Evolutionary conservation across 2,329 filamentous ascomycete genomes (phyloP), one percentile per base, ranked within the genome.

Genomic region (Hyphodiscus sp.): DNA sequence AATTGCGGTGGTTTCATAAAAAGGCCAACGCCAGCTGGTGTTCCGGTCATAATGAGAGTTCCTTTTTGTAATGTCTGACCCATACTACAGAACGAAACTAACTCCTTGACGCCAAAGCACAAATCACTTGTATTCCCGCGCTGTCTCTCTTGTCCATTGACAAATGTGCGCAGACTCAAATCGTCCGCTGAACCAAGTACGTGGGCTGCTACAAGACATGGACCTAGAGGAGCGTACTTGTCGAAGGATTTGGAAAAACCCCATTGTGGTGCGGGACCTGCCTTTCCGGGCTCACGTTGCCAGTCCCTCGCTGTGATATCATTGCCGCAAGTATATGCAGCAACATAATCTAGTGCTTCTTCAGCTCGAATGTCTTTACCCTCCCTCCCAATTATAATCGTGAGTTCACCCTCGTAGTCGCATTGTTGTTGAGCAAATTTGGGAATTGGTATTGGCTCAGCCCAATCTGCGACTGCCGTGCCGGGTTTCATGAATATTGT

Each of bases 351-450:
- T 41, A 66, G 64, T 1, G 73, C 73, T 5, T 72, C 64, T 1
- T 63, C 54, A 54, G 71, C 66, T 2, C 68, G 60, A 2, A 75
- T 66, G 57, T 76, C 65, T 49, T 73, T 72, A 19, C 66, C 69
- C 49, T 71, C 68, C 19, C 62, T 63, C 10, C 67, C 69, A 58
- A 90, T 87, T 54, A 76, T 71, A 30, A 76, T 67, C 51, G 73
- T 67, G 6, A 91, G 75, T 71, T 91, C 87, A 67, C 85, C 87
- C 71, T 91, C 76, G 55, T 77, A 80, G 62, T 79, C 76, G 9
- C 75, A 70, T 10, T 69, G 70, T 56, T 76, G 70, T 57, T 79
- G 76, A 0, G 73, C 73, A 47, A 78, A 70, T 53, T 72, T 72
- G 8, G 76, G 77, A 20, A 80, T 72, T 0, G 72, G 61, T 0